These are phyloP conservation scores for Pelargonium cotyledonis DNA, from an alignment of 441 rosid species.

Conservation along the genomic window DNA sequence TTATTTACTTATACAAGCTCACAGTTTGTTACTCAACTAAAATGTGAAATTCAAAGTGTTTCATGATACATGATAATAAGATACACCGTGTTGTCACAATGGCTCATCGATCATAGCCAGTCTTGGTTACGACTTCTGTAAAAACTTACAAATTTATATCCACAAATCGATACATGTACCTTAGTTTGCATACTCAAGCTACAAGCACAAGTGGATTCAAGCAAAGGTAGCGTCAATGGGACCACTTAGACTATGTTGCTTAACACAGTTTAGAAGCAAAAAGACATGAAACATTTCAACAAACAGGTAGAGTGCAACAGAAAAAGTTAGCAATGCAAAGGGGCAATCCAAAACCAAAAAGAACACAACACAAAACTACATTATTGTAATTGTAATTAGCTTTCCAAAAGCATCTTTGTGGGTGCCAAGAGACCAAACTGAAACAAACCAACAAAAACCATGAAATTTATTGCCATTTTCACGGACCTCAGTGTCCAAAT, in stretches of 20 bases:
- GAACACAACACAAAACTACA: neutral
- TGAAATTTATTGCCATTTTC: neutral
- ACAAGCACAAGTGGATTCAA: too few species aligned
- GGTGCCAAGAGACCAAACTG: neutral
- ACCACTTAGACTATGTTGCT: neutral
- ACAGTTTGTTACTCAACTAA: too few species aligned
- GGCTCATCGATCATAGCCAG: too few species aligned
- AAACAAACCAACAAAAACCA: neutral
- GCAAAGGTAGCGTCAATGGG: too few species aligned
- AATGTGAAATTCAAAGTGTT: too few species aligned
- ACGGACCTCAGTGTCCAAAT: slow-evolving; percentile 54
- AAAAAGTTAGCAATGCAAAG: too few species aligned
- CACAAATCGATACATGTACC: neutral
- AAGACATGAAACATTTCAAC: neutral
- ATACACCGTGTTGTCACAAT: too few species aligned
- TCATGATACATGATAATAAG: too few species aligned
- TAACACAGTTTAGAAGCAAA: neutral
- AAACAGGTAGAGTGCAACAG: neutral
- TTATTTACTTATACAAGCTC: too few species aligned
- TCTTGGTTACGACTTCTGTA: too few species aligned
- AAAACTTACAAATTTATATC: too few species aligned
- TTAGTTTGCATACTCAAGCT: neutral
- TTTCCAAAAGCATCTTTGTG: neutral
- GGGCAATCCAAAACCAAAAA: neutral
- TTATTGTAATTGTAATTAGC: neutral